Evolutionary conservation across 1,284 basidiomycete species (phyloP).

Genomic region (Ceratobasidium sp.): DNA sequence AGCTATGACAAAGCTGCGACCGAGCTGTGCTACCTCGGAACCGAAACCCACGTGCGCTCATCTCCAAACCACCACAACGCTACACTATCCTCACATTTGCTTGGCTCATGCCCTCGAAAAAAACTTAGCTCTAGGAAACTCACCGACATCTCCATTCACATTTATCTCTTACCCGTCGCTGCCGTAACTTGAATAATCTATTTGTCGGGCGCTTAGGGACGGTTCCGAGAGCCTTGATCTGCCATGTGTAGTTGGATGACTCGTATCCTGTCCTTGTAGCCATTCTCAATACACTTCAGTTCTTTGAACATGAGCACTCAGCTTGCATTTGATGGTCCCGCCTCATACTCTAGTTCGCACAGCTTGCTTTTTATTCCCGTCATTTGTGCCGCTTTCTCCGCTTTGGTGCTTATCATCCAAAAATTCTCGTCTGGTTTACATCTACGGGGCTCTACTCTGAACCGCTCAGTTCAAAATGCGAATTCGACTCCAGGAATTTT

Average conservation of each 20-base stretch:
- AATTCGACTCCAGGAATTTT: not conserved
- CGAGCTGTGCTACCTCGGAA: not conserved
- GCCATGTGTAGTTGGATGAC: not conserved
- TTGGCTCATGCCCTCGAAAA: not conserved
- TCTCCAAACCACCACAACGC: not conserved
- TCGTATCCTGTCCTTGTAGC: not conserved
- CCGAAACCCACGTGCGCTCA: not conserved
- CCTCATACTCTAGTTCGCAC: not conserved
- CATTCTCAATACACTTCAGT: not conserved
- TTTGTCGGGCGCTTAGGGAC: no score
- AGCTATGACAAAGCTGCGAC: not conserved
- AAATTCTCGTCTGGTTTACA: slow-evolving; percentile 7
- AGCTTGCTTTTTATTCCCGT: not conserved
- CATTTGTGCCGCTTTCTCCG: not conserved
- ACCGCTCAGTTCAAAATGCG: slow-evolving; percentile 7
- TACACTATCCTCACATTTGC: not conserved
- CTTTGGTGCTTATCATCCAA: not conserved
- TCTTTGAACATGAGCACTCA: not conserved
- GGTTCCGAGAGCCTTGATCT: not conserved
- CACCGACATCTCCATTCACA: no score
- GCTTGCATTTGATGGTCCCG: no score
- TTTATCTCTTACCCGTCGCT: no score
- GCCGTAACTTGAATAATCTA: no score
- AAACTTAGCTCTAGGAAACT: no score
- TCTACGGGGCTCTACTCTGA: not conserved